Evolutionary conservation across 805 yeast species (phyloP).

Genomic region (Starmera pachycereana): DNA sequence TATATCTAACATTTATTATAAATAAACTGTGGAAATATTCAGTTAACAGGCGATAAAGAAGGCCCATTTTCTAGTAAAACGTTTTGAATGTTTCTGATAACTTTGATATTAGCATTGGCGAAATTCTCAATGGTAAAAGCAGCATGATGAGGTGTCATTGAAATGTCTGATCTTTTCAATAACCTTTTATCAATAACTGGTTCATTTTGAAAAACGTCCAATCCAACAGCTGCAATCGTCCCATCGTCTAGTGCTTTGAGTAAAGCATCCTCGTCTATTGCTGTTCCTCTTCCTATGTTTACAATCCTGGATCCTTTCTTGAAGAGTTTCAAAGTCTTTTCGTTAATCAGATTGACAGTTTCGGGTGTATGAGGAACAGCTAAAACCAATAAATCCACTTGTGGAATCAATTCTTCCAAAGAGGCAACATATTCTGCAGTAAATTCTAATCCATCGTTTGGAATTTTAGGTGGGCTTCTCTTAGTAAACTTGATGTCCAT

Average conservation of each 20-base stretch:
- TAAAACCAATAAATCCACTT: conserved; percentile 47
- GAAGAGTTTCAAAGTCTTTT: conserved; percentile 33
- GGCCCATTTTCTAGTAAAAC: conserved; percentile 30
- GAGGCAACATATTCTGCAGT: conserved; percentile 32
- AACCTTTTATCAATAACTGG: conserved; percentile 43
- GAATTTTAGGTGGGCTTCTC: conserved; percentile 32
- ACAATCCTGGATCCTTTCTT: conserved; percentile 50
- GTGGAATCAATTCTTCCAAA: conserved; percentile 32
- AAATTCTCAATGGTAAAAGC: conserved; percentile 53
- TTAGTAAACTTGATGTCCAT: conserved; percentile 58
- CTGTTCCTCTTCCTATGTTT: conserved; percentile 67
- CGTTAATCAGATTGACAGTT: conserved; percentile 46
- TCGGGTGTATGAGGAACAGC: conserved; percentile 57
- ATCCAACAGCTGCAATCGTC: conserved; percentile 52
- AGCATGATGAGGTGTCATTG: conserved; percentile 64
- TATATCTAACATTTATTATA: no score
- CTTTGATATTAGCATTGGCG: conserved; percentile 37
- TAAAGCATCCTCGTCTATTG: conserved; percentile 58
- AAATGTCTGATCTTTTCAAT: conserved; percentile 47
- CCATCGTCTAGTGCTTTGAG: conserved; percentile 50
- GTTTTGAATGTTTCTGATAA: conserved; percentile 44
- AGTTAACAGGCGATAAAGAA: conserved; percentile 21
- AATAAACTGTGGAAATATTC: background rate
- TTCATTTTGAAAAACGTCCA: conserved; percentile 65
- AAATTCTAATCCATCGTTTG: conserved; percentile 31